phyloP scores from a whole-genome alignment of 148 eudicot species.

The Rheum nobile region DNA sequence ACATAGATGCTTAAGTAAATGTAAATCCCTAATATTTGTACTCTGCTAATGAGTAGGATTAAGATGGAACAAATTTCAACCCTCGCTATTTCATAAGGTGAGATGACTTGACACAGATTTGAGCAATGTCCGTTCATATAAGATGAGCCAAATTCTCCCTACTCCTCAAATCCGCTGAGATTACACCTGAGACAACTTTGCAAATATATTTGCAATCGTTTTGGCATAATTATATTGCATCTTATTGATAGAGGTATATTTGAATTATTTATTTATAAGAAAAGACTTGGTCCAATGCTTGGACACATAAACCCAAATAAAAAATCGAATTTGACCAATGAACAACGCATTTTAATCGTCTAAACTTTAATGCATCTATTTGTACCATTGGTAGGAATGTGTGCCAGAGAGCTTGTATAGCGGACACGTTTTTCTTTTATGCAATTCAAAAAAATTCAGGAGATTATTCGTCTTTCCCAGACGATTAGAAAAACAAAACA shows the following conservation, averaged over 20 bases:
- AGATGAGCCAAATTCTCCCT: background rate
- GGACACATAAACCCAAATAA: background rate
- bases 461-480: no score
- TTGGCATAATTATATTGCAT: background rate
- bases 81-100: background rate
- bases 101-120: background rate
- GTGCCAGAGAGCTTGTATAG: background rate
- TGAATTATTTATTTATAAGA: background rate
- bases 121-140: background rate
- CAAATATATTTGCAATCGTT: background rate
- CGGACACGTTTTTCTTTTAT: background rate
- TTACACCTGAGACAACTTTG: background rate
- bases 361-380: background rate
- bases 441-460: background rate
- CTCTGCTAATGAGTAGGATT: background rate
- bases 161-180: background rate
- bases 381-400: background rate
- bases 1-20: background rate
- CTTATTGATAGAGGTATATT: background rate
- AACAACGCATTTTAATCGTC: background rate
- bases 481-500: no score
- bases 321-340: background rate
- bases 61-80: background rate
- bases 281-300: background rate
- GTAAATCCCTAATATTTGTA: background rate